Evolutionary conservation across 1,139 yeast species (phyloP).

Genomic region (Geotrichum reessii): DNA sequence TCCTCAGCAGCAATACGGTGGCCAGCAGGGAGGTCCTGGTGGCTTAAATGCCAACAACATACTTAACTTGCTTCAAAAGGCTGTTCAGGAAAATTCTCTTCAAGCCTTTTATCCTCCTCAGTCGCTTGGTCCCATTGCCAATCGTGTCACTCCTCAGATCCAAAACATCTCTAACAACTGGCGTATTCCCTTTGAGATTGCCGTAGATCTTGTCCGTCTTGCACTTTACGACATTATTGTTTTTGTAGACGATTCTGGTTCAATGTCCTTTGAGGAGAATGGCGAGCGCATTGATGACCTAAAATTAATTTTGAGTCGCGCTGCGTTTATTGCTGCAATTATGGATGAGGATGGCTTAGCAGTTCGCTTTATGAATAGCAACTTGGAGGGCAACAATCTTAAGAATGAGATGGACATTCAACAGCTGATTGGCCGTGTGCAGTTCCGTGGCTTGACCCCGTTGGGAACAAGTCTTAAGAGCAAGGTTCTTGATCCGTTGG

Average conservation of each 20-base stretch:
- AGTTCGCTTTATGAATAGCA: slow-evolving; percentile 32
- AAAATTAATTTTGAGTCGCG: slow-evolving; percentile 30
- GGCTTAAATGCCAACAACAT: neutral
- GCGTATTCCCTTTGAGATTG: slow-evolving; percentile 32
- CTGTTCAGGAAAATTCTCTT: slow-evolving; percentile 30
- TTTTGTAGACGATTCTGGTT: slow-evolving; percentile 34
- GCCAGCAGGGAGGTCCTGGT: neutral
- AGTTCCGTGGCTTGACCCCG: slow-evolving; percentile 33
- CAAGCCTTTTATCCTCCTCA: slow-evolving; percentile 33
- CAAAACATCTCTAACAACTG: slow-evolving; percentile 26
- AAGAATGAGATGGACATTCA: slow-evolving; percentile 28
- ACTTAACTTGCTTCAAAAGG: slow-evolving; percentile 21
- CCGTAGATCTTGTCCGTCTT: slow-evolving; percentile 30
- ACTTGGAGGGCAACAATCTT: slow-evolving; percentile 28
- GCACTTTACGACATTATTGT: slow-evolving; percentile 33
- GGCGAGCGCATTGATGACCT: slow-evolving; percentile 36
- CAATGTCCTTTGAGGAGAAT: slow-evolving; percentile 35
- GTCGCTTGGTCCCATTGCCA: slow-evolving; percentile 29
- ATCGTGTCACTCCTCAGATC: slow-evolving; percentile 25
- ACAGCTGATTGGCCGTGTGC: slow-evolving; percentile 26
- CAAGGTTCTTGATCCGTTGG: slow-evolving; percentile 33
- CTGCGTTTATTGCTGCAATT: slow-evolving; percentile 31
- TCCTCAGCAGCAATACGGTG: slow-evolving; percentile 16
- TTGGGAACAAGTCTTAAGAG: slow-evolving; percentile 29
- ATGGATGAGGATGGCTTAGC: slow-evolving; percentile 34